Conservation (phyloP, 352 stramenopile genomes). For the Phytopythium vexans region DNA sequence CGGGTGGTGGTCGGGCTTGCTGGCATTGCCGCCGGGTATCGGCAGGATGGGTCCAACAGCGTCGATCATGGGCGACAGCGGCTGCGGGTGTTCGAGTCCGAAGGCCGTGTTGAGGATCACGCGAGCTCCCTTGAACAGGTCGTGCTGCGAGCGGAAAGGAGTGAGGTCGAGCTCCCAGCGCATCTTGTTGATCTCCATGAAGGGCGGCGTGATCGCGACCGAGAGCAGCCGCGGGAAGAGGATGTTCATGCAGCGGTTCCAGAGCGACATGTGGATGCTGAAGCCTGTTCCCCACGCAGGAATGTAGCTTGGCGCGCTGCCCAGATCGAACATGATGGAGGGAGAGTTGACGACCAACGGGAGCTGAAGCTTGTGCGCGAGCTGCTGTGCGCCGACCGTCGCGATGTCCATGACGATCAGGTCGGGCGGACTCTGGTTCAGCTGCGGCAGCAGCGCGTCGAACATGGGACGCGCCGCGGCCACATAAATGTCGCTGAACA, state of each 20-base stretch:
- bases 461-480: slow-evolving; percentile 76
- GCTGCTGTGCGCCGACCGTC: slow-evolving; percentile 72
- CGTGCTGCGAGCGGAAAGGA: slow-evolving; percentile 81
- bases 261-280: slow-evolving; percentile 78
- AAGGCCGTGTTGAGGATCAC: slow-evolving; percentile 89
- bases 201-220: slow-evolving; percentile 83
- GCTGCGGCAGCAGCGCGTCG: slow-evolving; percentile 54
- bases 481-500: slow-evolving; percentile 89
- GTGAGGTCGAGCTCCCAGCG: slow-evolving; percentile 69
- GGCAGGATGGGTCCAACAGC: slow-evolving; percentile 75
- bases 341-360: slow-evolving; percentile 84
- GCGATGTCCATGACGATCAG: slow-evolving; percentile 83
- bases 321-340: slow-evolving; percentile 82
- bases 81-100: slow-evolving; percentile 77
- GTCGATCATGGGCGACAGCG: slow-evolving; percentile 72
- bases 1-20: slow-evolving; percentile 22
- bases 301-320: slow-evolving; percentile 67
- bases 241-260: slow-evolving; percentile 88
- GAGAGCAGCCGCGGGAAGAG: slow-evolving; percentile 84
- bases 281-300: slow-evolving; percentile 85
- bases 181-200: slow-evolving; percentile 88
- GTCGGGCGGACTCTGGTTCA: slow-evolving; percentile 37
- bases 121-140: slow-evolving; percentile 82
- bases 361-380: slow-evolving; percentile 73
- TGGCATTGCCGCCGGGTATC: slow-evolving; percentile 27